phyloP scores from a whole-genome alignment of 2,329 filamentous ascomycete species.

The Monosporascus sp. region DNA sequence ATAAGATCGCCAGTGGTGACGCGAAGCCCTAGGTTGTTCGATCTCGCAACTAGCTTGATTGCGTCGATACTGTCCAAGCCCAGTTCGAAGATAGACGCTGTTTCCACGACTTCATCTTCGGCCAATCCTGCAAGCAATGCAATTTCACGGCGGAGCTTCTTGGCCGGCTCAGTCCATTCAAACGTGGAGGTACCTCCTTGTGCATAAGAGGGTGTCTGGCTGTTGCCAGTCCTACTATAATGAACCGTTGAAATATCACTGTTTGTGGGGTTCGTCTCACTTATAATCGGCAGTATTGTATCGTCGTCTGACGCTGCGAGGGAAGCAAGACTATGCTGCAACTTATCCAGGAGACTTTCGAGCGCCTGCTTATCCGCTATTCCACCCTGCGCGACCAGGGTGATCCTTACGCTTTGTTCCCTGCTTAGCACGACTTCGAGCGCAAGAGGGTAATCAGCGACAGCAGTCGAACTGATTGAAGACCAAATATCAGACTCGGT shows the following conservation, averaged over 20 bases:
- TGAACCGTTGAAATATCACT: neutral
- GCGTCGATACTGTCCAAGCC: constrained; percentile 90
- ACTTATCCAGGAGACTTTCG: constrained; percentile 31
- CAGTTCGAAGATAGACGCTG: constrained; percentile 69
- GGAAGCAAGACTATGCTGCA: constrained; percentile 27
- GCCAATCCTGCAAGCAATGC: constrained; percentile 54
- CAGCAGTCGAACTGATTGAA: constrained; percentile 38
- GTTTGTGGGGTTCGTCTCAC: neutral
- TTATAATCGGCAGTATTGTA: neutral
- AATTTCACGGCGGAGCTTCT: constrained; percentile 55
- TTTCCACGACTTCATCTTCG: constrained; percentile 44
- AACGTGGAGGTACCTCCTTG: constrained; percentile 32
- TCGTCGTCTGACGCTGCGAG: constrained; percentile 14
- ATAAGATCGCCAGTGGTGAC: constrained; percentile 75
- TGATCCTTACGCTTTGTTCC: constrained; percentile 45
- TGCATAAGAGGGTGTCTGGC: neutral
- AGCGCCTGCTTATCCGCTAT: constrained; percentile 29
- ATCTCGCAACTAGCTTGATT: constrained; percentile 72
- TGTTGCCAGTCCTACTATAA: neutral
- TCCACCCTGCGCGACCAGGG: constrained; percentile 52
- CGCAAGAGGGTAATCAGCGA: constrained; percentile 69
- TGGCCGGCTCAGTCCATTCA: constrained; percentile 53
- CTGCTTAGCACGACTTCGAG: constrained; percentile 61
- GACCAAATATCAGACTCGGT: constrained; percentile 47
- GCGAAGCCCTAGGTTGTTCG: constrained; percentile 55